These are phyloP conservation scores for Antitrichia curtipendula DNA, from an alignment of 225 moss, liverwort and hornwort genomes.

Conservation along the genomic window DNA sequence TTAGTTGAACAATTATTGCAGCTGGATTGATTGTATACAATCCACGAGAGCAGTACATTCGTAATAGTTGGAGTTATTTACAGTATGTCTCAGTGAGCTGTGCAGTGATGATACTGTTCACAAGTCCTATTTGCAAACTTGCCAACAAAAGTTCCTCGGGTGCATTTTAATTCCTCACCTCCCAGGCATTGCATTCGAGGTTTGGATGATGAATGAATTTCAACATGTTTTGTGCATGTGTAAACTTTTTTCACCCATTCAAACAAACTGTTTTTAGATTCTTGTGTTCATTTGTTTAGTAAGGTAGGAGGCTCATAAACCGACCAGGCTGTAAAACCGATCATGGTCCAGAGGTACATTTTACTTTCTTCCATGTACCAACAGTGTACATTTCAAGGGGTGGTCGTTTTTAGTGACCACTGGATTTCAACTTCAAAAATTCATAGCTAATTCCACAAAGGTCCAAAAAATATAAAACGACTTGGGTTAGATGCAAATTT, in stretches of 20 bases:
- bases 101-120: background rate
- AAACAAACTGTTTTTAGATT: background rate
- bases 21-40: background rate
- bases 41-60: background rate
- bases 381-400: too few relatives aligned
- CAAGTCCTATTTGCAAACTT: background rate
- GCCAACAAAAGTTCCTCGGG: background rate
- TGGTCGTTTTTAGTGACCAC: too few relatives aligned
- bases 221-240: background rate
- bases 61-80: background rate
- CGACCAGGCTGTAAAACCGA: too few relatives aligned
- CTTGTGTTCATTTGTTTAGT: too few relatives aligned
- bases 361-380: too few relatives aligned
- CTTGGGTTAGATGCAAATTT: too few relatives aligned
- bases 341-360: too few relatives aligned
- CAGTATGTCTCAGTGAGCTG: background rate
- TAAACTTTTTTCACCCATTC: background rate
- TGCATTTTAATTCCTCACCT: background rate
- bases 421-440: too few relatives aligned
- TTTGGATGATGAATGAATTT: background rate
- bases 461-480: too few relatives aligned
- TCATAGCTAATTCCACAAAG: too few relatives aligned
- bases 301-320: too few relatives aligned
- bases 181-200: background rate
- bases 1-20: background rate